Evolutionary conservation across 2,329 filamentous ascomycete species (phyloP).

Genomic region (Blastomyces parvus): DNA sequence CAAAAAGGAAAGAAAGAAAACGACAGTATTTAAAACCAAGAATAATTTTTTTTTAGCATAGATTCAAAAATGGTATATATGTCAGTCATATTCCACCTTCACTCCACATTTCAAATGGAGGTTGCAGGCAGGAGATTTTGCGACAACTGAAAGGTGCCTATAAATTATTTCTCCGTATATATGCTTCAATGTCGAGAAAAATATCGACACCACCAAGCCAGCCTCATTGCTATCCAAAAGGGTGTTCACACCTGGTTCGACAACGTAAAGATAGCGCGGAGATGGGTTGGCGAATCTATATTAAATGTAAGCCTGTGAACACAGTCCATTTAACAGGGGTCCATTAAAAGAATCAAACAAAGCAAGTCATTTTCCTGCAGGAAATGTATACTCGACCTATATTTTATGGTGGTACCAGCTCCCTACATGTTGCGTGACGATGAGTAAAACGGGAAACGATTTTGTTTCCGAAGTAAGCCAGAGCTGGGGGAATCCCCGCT

Average conservation of each 20-base stretch:
- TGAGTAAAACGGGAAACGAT: not conserved
- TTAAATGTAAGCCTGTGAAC: not conserved
- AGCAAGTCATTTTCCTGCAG: not conserved
- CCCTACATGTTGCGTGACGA: not conserved
- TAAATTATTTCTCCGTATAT: not conserved
- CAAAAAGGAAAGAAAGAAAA: not conserved
- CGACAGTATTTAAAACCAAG: not conserved
- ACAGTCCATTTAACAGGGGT: not conserved
- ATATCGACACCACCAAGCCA: constrained; percentile 7
- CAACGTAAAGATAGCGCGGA: not conserved
- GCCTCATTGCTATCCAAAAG: constrained; percentile 1
- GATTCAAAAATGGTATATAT: constrained; percentile 7
- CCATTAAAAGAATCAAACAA: too few relatives aligned
- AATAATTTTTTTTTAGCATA: constrained; percentile 2
- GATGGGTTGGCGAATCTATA: constrained; percentile 4
- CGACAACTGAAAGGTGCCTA: not conserved
- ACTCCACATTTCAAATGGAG: constrained; percentile 1
- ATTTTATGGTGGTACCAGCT: not conserved
- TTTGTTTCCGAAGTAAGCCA: not conserved
- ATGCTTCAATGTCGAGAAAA: not conserved
- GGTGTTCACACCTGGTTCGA: not conserved
- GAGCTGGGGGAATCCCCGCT: not conserved
- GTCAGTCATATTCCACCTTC: not conserved
- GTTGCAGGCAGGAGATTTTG: not conserved
- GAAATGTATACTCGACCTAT: not conserved